These are phyloP conservation scores for Pythium guiyangense DNA, from an alignment of 352 stramenopile genomes.

Conservation along the genomic window DNA sequence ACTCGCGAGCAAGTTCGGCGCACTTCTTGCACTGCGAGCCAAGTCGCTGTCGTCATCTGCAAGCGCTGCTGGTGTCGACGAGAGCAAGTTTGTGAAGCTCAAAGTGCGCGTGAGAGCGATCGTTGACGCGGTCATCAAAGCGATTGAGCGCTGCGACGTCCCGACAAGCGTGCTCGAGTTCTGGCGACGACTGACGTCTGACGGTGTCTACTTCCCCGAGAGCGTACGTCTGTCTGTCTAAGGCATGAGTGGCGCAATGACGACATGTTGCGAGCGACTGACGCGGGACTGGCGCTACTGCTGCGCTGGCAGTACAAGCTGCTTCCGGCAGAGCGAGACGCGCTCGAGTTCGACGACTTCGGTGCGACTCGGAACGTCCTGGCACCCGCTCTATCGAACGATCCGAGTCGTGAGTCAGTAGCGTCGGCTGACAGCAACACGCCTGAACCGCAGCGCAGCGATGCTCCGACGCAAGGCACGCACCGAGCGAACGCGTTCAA, in stretches of 20 bases:
- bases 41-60: background rate
- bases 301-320: slow-evolving; percentile 37
- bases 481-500: slow-evolving; percentile 23
- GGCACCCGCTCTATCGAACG: background rate
- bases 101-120: slow-evolving; percentile 62
- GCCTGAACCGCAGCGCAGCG: background rate
- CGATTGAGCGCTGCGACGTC: slow-evolving; percentile 45
- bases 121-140: slow-evolving; percentile 37
- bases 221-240: slow-evolving; percentile 35
- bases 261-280: no score
- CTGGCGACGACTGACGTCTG: slow-evolving; percentile 39
- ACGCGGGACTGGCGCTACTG: background rate
- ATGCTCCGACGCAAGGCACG: background rate
- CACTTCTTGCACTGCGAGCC: slow-evolving; percentile 26
- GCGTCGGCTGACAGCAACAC: background rate
- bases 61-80: background rate
- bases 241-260: background rate
- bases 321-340: slow-evolving; percentile 31
- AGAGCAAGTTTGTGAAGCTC: slow-evolving; percentile 36
- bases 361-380: slow-evolving; percentile 47
- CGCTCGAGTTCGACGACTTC: slow-evolving; percentile 51
- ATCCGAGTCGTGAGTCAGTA: background rate
- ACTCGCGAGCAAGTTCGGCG: slow-evolving; percentile 42
- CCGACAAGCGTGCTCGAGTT: slow-evolving; percentile 55
- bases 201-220: slow-evolving; percentile 64